Evolutionary conservation across 495 filamentous ascomycete species (phyloP), one percentile per base, ranked within the genome.

Genomic region (Penicillium herquei): DNA sequence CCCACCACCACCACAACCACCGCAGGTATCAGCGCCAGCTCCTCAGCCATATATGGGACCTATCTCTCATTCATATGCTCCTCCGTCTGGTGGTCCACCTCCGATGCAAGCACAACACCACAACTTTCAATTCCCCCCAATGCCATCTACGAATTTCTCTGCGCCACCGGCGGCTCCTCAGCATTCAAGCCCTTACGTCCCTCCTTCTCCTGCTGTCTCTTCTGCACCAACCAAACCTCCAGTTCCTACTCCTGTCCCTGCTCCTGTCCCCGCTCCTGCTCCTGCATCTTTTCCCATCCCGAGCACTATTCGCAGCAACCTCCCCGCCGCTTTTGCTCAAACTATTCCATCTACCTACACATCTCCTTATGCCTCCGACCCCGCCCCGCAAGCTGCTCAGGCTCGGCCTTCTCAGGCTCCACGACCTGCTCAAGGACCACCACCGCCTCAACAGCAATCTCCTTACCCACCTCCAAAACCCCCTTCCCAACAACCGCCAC

Each of bases 21-120:
- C 70, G 18, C 69, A 68, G 37, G 54, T 64, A 18, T 62, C 71
- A n/a, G 52, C 67, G 39, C 67, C 75, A 43, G 51, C 72, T 55
- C 68, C 70, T 39, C 71, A 73, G 55, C 71, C 71, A 45, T 73
- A 75, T 46, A 72, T 78, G 65, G 72, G 75, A 48, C 75, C 69
- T 9, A 64, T 70, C 58, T 65, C 65, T 37, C 65, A 72, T 42
- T 51, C 73, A 9, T 75, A 79, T 65, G 57, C 61, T 35, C 69
- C 61, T 47, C 61, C 67, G 34, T 34, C 67, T 17, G 63, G 63
- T 50, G 63, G 57, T 18, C 67, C 67, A 42, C 53, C 67, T 34
- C 58, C 59, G 30, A 68, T 74, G 62, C 65, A 70, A 42, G 73
- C 67, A 34, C 70, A 75, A 39, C 57, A 60, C 47, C 65, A 61